phyloP scores from a whole-genome alignment of 1,139 yeast genomes.

The Yamadazyma triangularis region DNA sequence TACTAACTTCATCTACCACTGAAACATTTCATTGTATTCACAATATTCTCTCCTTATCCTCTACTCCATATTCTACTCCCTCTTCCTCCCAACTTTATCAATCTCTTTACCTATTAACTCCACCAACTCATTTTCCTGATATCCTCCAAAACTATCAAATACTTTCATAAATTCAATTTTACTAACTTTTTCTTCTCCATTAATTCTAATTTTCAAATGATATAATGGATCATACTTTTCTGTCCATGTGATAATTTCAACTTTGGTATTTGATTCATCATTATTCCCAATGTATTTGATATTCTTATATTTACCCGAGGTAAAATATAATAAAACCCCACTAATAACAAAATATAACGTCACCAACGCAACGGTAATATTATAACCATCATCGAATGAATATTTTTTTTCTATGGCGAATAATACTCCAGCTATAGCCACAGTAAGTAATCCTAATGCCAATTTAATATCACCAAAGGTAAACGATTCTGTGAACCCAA shows the following conservation, averaged over 20 bases:
- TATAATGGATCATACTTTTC: slow-evolving; percentile 44
- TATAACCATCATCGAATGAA: slow-evolving; percentile 35
- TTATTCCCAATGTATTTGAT: slow-evolving; percentile 56
- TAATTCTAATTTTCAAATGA: slow-evolving; percentile 23
- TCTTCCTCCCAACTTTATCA: slow-evolving; percentile 17
- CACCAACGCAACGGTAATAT: slow-evolving; percentile 28
- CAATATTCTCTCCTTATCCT: too few relatives aligned
- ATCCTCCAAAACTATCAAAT: slow-evolving; percentile 45
- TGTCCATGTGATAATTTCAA: slow-evolving; percentile 34
- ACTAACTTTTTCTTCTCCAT: slow-evolving; percentile 19
- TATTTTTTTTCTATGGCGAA: slow-evolving; percentile 64
- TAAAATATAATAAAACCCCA: slow-evolving; percentile 43
- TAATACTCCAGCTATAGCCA: slow-evolving; percentile 60
- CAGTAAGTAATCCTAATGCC: slow-evolving; percentile 65
- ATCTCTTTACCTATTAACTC: slow-evolving; percentile 26
- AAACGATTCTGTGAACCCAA: slow-evolving; percentile 65
- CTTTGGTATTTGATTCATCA: slow-evolving; percentile 30
- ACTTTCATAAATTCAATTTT: slow-evolving; percentile 37
- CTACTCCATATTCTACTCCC: slow-evolving; percentile 4
- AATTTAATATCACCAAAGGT: slow-evolving; percentile 57
- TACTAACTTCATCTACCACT: too few relatives aligned
- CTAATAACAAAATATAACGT: slow-evolving; percentile 57
- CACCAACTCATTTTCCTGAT: slow-evolving; percentile 37
- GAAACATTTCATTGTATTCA: too few relatives aligned
- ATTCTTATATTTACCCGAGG: slow-evolving; percentile 40